Evolutionary conservation across 805 yeast genomes (phyloP), one percentile per base, ranked within the genome.

Genomic region (Wickerhamomyces kurtzmanii): DNA sequence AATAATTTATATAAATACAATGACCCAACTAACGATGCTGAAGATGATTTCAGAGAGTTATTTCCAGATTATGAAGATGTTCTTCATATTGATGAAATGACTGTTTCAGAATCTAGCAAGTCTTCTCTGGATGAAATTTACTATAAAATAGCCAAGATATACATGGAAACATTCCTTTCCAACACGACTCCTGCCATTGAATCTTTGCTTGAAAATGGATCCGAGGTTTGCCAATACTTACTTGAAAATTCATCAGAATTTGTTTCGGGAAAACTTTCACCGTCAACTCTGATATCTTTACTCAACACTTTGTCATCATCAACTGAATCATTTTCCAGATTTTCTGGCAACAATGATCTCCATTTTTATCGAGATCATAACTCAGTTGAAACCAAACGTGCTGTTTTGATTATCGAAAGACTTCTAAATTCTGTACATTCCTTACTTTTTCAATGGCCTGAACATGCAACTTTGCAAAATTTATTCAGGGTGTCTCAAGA

Each of bases 31-130:
- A 66, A 64, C 12, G 85, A 81, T 31, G 68, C 70, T 4, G 96
- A 85, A 37, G 73, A 67, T n/a, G 96, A 87, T 30, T 85, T 87
- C 56, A 68, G 58, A 41, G 46, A 45, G n/a, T 49, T 87, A 55
- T 89, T 89, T 65, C 96, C 96, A 0, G 95, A 85, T 47, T 84
- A 72, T 37, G 94, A 82, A 27, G 82, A 79, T 8, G 67, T 72
- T 5, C 47, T 73, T 28, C 68, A 66, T 16, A 34, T 49, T 11
- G 49, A 49, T 3, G 48, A 44, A 10, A 37, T 46, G n/a, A 26
- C 47, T 13, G 27, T 38, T 5, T 36, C 36, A 2, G 29, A 34
- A n/a, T n/a, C 42, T 33, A 33, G 43, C 31, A 38, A 31, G 3
- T 30, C 23, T n/a, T 40, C 44, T n/a, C 45, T 68, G 21, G 74